phyloP scores from a whole-genome alignment of 2,329 filamentous ascomycete species.

The Cryphonectria carpinicola region DNA sequence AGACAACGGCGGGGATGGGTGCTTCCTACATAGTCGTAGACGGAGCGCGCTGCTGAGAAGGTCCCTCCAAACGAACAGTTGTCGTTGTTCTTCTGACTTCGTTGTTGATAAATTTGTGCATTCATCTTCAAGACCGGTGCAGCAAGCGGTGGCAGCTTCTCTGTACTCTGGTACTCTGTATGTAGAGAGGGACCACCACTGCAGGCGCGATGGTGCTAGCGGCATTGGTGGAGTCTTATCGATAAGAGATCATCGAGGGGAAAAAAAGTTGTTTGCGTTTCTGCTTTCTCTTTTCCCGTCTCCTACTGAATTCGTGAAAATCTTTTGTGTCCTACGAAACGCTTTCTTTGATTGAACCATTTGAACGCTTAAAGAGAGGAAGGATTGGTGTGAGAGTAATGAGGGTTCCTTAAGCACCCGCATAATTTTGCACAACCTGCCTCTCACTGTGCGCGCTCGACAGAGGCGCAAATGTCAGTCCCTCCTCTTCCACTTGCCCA shows the following conservation, averaged over 20 bases:
- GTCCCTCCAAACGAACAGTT: background rate
- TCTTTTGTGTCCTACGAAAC: background rate
- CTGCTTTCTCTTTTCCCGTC: background rate
- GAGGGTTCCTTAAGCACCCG: background rate
- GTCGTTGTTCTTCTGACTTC: background rate
- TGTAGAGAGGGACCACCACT: background rate
- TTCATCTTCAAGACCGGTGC: background rate
- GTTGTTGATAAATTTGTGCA: background rate
- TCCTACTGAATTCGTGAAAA: background rate
- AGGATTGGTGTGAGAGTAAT: background rate
- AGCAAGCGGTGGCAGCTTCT: background rate
- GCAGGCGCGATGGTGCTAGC: background rate
- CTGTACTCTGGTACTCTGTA: too few species aligned
- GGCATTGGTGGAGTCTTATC: conserved; percentile 5
- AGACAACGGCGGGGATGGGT: background rate
- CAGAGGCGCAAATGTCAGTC: conserved; percentile 4
- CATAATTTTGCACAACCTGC: background rate
- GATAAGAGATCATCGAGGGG: background rate
- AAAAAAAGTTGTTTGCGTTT: conserved; percentile 13
- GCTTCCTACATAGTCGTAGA: background rate
- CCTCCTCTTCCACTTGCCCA: background rate
- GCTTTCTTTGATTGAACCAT: background rate
- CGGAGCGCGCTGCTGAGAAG: background rate
- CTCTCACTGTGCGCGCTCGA: background rate
- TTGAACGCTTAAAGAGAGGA: background rate